Percentiles rank a stretch among this genome's conserved stretches.
phyloP scores from a whole-genome alignment of 2,329 filamentous ascomycete genomes.

The Didymella arachidicola region DNA sequence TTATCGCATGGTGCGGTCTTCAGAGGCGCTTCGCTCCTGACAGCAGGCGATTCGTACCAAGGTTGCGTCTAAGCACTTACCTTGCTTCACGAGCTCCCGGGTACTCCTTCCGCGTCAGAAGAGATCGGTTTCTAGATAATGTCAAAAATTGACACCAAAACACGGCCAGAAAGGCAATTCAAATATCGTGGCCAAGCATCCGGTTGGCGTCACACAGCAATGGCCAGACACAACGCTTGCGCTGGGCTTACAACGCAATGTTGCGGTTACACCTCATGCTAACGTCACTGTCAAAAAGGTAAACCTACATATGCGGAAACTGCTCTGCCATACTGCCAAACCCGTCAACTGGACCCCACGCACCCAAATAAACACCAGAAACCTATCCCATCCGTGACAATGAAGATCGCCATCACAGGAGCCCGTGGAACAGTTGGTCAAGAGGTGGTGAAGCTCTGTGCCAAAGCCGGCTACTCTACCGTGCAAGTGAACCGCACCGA shows the following conservation, averaged over 20 bases:
- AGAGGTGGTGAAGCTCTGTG: conserved; percentile 33
- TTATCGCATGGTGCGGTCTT: neutral
- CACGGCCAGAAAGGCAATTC: neutral
- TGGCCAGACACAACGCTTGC: conserved; percentile 11
- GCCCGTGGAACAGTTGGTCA: conserved; percentile 23
- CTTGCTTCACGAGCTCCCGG: neutral
- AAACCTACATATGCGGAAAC: conserved; percentile 13
- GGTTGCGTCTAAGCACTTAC: neutral
- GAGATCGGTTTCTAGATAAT: neutral
- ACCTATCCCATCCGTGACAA: neutral
- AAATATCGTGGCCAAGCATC: neutral
- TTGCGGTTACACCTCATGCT: conserved; percentile 12
- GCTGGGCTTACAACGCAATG: conserved; percentile 8
- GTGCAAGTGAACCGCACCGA: conserved; percentile 49
- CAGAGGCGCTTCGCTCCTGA: neutral
- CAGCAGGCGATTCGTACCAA: neutral
- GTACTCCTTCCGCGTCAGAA: neutral
- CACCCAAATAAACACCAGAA: neutral
- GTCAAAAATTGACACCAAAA: neutral
- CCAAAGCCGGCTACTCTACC: conserved; percentile 44
- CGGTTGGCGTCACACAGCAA: conserved; percentile 6
- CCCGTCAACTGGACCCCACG: neutral
- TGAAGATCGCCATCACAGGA: conserved; percentile 31
- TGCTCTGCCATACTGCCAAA: neutral
- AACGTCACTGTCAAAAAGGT: conserved; percentile 14